Conservation (phyloP, 495 filamentous ascomycete species). For the Hypoxylon intermedium region DNA sequence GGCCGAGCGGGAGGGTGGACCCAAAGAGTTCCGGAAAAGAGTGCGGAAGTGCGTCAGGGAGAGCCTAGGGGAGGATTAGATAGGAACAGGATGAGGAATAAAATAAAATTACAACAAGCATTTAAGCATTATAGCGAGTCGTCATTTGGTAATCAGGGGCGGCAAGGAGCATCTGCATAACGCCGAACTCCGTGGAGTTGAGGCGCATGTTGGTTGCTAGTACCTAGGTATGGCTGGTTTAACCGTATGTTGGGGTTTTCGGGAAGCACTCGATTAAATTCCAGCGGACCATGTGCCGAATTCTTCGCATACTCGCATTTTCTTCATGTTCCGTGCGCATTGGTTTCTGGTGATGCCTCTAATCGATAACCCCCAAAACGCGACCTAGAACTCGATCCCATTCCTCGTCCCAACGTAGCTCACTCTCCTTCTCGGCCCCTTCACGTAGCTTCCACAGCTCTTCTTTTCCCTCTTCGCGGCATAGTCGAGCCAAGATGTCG, state of each 20-base stretch:
- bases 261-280: too few relatives aligned
- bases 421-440: conserved; percentile 80
- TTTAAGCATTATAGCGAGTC: conserved; percentile 1
- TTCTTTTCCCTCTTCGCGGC: conserved; percentile 53
- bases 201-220: too few relatives aligned
- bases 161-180: too few relatives aligned
- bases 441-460: conserved; percentile 67
- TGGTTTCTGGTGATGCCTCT: neutral
- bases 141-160: neutral
- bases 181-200: too few relatives aligned
- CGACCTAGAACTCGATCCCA: conserved; percentile 82
- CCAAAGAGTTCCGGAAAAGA: conserved; percentile 75
- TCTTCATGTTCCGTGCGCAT: neutral
- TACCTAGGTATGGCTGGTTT: too few relatives aligned
- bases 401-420: conserved; percentile 88
- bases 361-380: conserved; percentile 65
- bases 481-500: conserved; percentile 64
- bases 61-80: conserved; percentile 74
- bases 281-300: neutral
- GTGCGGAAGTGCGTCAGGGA: conserved; percentile 81
- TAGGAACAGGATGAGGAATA: neutral
- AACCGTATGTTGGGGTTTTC: too few relatives aligned
- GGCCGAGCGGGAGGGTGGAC: conserved; percentile 69
- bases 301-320: neutral
- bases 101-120: neutral